Percentiles rank a stretch among this genome's conserved stretches.
Conservation (phyloP, 2,329 filamentous ascomycete species). For the Diaporthe aspalathi region DNA sequence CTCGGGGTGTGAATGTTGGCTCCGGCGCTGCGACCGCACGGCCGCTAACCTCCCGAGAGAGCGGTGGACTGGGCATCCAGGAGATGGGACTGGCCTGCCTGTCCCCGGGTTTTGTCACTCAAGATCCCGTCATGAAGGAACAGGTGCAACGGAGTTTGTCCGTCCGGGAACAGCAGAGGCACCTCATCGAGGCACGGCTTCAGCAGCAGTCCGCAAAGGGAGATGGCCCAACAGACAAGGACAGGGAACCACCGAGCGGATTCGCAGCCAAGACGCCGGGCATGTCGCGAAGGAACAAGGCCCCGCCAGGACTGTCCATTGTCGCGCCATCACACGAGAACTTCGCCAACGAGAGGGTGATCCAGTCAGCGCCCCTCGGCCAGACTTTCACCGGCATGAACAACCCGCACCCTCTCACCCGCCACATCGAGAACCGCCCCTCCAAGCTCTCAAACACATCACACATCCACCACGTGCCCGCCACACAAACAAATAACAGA, state of each 20-base stretch:
- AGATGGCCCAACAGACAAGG: slow-evolving; percentile 71
- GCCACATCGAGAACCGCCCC: slow-evolving; percentile 83
- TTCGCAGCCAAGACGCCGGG: slow-evolving; percentile 78
- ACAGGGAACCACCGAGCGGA: slow-evolving; percentile 56
- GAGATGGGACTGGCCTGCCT: slow-evolving; percentile 94
- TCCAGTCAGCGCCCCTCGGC: slow-evolving; percentile 94
- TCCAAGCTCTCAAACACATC: slow-evolving; percentile 86
- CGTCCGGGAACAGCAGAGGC: slow-evolving; percentile 91
- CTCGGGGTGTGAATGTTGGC: slow-evolving; percentile 67
- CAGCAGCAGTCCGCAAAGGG: slow-evolving; percentile 89
- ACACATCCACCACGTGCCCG: slow-evolving; percentile 90
- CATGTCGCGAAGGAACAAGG: slow-evolving; percentile 79
- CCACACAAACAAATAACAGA: slow-evolving; percentile 89
- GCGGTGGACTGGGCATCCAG: slow-evolving; percentile 79
- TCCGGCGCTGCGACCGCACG: slow-evolving; percentile 71
- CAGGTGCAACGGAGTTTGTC: slow-evolving; percentile 94
- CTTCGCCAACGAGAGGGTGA: slow-evolving; percentile 93
- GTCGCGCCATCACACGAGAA: slow-evolving; percentile 93
- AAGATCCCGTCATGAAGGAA: slow-evolving; percentile 96
- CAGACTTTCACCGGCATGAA: slow-evolving; percentile 95
- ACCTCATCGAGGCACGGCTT: slow-evolving; percentile 91
- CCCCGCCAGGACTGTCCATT: slow-evolving; percentile 91
- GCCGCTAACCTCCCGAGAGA: slow-evolving; percentile 81
- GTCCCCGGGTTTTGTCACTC: slow-evolving; percentile 94
- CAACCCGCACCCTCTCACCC: slow-evolving; percentile 78